Evolutionary conservation across 2,329 filamentous ascomycete genomes (phyloP).

Genomic region (Talaromyces piceae): DNA sequence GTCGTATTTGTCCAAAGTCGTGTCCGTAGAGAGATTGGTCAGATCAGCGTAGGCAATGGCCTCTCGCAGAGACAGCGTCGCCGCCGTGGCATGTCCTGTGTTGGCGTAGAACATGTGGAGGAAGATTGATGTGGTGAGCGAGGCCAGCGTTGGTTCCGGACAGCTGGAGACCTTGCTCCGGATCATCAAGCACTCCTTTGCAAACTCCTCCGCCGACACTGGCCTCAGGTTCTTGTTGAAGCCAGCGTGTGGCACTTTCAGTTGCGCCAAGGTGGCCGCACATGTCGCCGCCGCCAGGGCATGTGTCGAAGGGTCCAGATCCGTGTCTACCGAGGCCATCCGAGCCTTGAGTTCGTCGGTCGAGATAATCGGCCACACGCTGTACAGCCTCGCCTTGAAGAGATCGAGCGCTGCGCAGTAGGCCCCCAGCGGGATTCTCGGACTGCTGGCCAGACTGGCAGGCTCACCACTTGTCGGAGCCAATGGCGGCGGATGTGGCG

Average conservation of each 20-base stretch:
- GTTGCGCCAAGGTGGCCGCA: slow-evolving; percentile 8
- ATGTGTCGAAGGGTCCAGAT: slow-evolving; percentile 1
- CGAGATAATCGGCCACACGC: slow-evolving; percentile 9
- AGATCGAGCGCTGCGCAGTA: slow-evolving; percentile 7
- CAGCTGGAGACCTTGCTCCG: slow-evolving; percentile 3
- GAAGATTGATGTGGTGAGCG: slow-evolving; percentile 12
- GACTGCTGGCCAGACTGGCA: not conserved
- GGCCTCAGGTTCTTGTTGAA: not conserved
- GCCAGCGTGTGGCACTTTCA: slow-evolving; percentile 3
- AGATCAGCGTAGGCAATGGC: slow-evolving; percentile 9
- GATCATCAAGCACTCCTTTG: slow-evolving; percentile 4
- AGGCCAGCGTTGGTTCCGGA: not conserved
- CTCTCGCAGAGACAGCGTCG: slow-evolving; percentile 13
- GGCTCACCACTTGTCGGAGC: not conserved
- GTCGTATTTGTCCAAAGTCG: not conserved
- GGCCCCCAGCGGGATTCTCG: not conserved
- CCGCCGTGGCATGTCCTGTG: slow-evolving; percentile 12
- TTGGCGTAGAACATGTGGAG: slow-evolving; percentile 16
- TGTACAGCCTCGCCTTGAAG: slow-evolving; percentile 8
- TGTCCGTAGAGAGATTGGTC: slow-evolving; percentile 3
- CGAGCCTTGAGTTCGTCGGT: slow-evolving; percentile 2
- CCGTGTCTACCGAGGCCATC: not conserved
- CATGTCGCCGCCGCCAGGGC: slow-evolving; percentile 5
- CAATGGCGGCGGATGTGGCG: not conserved
- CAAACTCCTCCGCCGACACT: slow-evolving; percentile 4